phyloP scores from a whole-genome alignment of 331 rosid genomes.

The Malus hybrid region DNA sequence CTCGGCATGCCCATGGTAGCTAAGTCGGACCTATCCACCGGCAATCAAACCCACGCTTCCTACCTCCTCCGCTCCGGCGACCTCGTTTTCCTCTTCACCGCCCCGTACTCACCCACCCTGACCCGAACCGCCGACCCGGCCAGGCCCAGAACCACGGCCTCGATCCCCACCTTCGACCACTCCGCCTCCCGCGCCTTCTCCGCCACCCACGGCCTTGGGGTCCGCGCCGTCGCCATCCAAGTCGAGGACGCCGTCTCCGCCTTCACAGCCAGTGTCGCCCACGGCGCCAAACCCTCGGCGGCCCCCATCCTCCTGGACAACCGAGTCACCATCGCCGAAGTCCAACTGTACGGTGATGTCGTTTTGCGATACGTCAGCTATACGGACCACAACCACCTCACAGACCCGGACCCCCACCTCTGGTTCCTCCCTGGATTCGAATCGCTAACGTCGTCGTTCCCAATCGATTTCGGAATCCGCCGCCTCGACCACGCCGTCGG shows the following conservation, averaged over 20 bases:
- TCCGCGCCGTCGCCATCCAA: conserved; percentile 64
- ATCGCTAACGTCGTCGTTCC: conserved; percentile 28
- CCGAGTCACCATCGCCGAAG: conserved; percentile 42
- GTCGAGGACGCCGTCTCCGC: conserved; percentile 68
- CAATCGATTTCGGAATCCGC: conserved; percentile 61
- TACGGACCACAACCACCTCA: neutral
- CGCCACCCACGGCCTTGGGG: conserved; percentile 66
- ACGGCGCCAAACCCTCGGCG: conserved; percentile 46
- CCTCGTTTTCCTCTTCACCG: conserved; percentile 78
- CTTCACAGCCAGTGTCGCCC: conserved; percentile 38
- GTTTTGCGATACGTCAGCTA: conserved; percentile 75
- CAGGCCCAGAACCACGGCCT: conserved; percentile 26
- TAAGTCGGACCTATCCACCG: conserved; percentile 85
- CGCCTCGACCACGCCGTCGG: conserved; percentile 89
- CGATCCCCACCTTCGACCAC: conserved; percentile 54
- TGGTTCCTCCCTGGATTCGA: conserved; percentile 78
- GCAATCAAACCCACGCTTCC: conserved; percentile 67
- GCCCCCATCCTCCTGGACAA: conserved; percentile 37
- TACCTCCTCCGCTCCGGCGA: conserved; percentile 81
- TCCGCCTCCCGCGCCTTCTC: conserved; percentile 42
- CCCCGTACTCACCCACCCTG: conserved; percentile 63
- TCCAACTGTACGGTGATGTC: conserved; percentile 80
- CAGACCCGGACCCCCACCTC: conserved; percentile 14
- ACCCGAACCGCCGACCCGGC: conserved; percentile 14
- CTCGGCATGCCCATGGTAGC: conserved; percentile 71